phyloP scores from a whole-genome alignment of 2,329 filamentous ascomycete genomes.

The Phialocephala sp. region DNA sequence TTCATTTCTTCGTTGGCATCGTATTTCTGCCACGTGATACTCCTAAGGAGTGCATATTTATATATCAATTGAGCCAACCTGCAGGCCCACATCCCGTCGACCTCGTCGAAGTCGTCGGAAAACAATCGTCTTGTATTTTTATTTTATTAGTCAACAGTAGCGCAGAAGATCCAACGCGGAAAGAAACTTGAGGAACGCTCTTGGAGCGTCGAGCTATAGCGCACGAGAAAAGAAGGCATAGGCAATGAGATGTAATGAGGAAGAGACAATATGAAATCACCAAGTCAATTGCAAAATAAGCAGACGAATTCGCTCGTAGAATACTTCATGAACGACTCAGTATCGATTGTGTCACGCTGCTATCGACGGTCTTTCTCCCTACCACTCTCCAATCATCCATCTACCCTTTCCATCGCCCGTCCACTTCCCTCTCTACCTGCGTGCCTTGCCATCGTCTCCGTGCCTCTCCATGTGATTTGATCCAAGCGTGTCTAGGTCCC shows the following conservation, averaged over 20 bases:
- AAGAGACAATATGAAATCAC: background rate
- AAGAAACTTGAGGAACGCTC: background rate
- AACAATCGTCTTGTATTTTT: background rate
- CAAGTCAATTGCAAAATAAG: background rate
- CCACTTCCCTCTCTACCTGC: slow-evolving; percentile 40
- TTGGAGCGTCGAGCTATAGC: background rate
- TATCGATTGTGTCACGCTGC: slow-evolving; percentile 39
- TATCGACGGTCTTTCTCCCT: slow-evolving; percentile 32
- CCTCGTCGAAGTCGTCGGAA: background rate
- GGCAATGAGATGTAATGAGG: background rate
- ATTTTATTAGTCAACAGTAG: background rate
- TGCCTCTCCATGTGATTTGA: slow-evolving; percentile 39
- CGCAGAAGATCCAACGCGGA: background rate
- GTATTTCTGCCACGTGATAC: background rate
- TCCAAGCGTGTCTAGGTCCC: slow-evolving; percentile 21
- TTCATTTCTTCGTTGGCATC: background rate
- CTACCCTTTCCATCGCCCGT: slow-evolving; percentile 40
- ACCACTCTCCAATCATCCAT: slow-evolving; percentile 32
- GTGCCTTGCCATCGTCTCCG: slow-evolving; percentile 34
- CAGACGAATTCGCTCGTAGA: background rate
- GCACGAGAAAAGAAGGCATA: background rate
- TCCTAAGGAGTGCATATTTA: background rate
- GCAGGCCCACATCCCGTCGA: background rate
- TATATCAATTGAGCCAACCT: background rate
- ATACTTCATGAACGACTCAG: slow-evolving; percentile 33